Base-by-base conservation (phyloP, 768 basidiomycete species). In the Podaxis mareebaensis region DNA sequence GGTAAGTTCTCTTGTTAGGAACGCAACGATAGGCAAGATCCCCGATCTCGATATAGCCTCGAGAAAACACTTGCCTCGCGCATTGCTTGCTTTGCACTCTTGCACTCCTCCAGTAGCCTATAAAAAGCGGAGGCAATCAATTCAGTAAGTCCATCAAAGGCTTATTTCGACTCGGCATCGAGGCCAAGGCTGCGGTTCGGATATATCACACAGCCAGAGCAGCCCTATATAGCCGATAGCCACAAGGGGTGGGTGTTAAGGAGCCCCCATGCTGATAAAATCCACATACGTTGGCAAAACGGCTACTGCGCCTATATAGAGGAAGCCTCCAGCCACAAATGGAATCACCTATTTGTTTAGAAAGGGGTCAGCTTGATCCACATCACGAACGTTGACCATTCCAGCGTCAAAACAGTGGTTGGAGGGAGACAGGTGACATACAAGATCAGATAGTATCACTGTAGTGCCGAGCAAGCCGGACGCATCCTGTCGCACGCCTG, bases 281-380 rank as follows among this genome's bases (percentile, higher is more conserved):
- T 64, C 63, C 20, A 82, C 91, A 71, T 82, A 93, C 92, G 91
- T 92, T 68, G 94, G 94, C 64, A 95, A 78, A 64, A 95, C 93
- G 53, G 93, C 93, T 61, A 96, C 95, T 33, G 92, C 92, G 28
- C 93, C 95, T 71, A 96, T 95, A 76, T 95, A 96, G 69, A 96
- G 78, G 78, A 96, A 97, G 17, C 93, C 93, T 66, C 93, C 93
- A 38, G 93, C 92, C 51, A 93, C 92, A 71, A 92, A 93, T 15
- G 92, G 92, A 66, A 94, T 93, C 52, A 94, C 91, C 92, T 93
- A 46, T n/a, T 46, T 15, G 44, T 46, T 68, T 67, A 64, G 60
- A 26, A 65, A 39, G 54, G 39, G 58, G 62, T 61, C 60, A 68
- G 63, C 22, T 42, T 65, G 60, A 58, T 67, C 70, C 56, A 67